phyloP scores from a whole-genome alignment of 352 stramenopile genomes.

The Phytophthora sp. region DNA sequence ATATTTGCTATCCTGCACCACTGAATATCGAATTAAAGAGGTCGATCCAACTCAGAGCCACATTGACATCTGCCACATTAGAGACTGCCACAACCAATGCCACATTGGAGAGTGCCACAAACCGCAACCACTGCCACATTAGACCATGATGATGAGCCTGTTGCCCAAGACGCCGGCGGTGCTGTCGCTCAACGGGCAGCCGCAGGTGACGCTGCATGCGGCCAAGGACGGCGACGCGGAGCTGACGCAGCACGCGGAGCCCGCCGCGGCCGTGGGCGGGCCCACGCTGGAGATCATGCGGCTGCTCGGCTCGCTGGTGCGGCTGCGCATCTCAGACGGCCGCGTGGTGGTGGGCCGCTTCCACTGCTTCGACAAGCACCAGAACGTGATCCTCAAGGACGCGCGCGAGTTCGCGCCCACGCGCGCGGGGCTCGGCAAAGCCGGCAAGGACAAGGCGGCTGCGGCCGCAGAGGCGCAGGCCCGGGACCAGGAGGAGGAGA shows the following conservation, averaged over 20 bases:
- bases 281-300: constrained; percentile 65
- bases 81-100: no score
- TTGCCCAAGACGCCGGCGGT: constrained; percentile 45
- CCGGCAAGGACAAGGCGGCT: constrained; percentile 34
- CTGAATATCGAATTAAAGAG: no score
- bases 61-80: no score
- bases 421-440: constrained; percentile 19
- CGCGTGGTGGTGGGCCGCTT: constrained; percentile 69
- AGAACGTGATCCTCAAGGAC: constrained; percentile 83
- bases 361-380: constrained; percentile 86
- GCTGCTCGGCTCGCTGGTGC: constrained; percentile 58
- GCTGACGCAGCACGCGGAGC: constrained; percentile 23
- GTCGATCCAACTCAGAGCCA: no score
- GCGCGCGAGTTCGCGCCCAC: constrained; percentile 65
- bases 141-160: constrained; percentile 19
- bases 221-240: constrained; percentile 7
- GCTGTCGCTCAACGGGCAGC: constrained; percentile 67
- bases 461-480: constrained; percentile 20
- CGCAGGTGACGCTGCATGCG: constrained; percentile 49
- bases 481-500: constrained; percentile 48
- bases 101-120: neutral
- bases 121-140: neutral
- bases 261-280: constrained; percentile 32
- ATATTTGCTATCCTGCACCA: no score
- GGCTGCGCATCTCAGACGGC: constrained; percentile 75